Evolutionary conservation across 2,329 filamentous ascomycete species (phyloP), one percentile per base, ranked within the genome.

Genomic region (Nectriaceae sp.): DNA sequence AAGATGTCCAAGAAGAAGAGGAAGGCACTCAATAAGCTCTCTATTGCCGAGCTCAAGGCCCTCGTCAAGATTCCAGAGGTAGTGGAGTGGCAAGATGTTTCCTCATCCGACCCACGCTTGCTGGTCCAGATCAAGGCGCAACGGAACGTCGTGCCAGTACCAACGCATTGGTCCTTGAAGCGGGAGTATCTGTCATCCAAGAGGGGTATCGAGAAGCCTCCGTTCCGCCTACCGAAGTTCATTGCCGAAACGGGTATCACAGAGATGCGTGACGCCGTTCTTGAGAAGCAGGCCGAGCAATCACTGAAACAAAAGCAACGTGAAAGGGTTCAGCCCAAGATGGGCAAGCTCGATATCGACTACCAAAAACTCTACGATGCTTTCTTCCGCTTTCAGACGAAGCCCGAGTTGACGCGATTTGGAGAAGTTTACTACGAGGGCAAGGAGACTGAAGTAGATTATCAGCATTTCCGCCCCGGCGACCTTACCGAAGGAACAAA

Each of bases 391-490:
- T 95, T 96, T 67, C 94, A 99, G 73, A 96, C 90, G 35, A 99
- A 99, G 72, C 94, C 94, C 0, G 86, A 91, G 60, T 75, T 99
- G 54, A 97, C 94, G 24, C 83, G 92, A 37, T 99, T 96, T 61
- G 94, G 94, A 35, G 94, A 99, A 70, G 92, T 99, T n/a, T 99
- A 99, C 71, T 97, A 97, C 68, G 94, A 99, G 71, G 94, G 94
- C 66, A 99, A 99, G 70, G 94, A 99, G 68, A 94, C 90, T 65
- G 94, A 99, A 71, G 96, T 94, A 1, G 96, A 97, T 67, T 81
- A 96, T 55, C 87, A 89, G 60, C 89, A 97, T 71, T 82, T 97
- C 50, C 85, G 91, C 55, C 90, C 94, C 1, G 94, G 94, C 29
- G 92, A 97, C 61, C 71, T 97, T 41, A 94, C 87, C 59, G 90